Percentiles rank a stretch among this genome's conserved stretches.
Conservation (phyloP, 2,329 filamentous ascomycete genomes). For the Sporothrix phasma region DNA sequence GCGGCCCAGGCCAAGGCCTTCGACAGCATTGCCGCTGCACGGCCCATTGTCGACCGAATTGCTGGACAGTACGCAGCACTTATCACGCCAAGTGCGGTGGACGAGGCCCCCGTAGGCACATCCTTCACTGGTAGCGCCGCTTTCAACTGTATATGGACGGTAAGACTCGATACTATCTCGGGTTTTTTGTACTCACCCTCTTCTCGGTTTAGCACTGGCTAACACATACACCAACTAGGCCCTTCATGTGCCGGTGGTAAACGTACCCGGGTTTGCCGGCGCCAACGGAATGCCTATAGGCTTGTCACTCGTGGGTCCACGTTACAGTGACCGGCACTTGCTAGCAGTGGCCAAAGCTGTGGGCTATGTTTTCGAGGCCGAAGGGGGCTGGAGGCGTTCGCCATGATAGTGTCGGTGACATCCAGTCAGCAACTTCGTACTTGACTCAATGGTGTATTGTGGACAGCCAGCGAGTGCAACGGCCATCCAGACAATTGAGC, state of each 20-base stretch:
- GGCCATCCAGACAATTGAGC: no score
- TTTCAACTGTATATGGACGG: slow-evolving; percentile 44
- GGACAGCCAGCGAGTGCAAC: no score
- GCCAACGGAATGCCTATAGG: slow-evolving; percentile 50
- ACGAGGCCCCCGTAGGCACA: slow-evolving; percentile 48
- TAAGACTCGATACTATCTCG: slow-evolving; percentile 20
- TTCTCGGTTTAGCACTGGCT: neutral
- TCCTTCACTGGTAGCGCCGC: slow-evolving; percentile 44
- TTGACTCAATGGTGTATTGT: no score
- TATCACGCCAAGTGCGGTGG: slow-evolving; percentile 47
- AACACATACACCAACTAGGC: slow-evolving; percentile 22
- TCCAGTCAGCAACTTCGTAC: no score
- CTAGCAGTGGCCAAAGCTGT: slow-evolving; percentile 1
- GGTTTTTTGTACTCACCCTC: neutral
- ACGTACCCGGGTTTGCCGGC: slow-evolving; percentile 53
- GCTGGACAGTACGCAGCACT: slow-evolving; percentile 43
- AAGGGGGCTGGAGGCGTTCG: slow-evolving; percentile 1
- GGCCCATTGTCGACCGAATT: slow-evolving; percentile 46
- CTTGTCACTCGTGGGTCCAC: neutral
- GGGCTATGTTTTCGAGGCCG: neutral
- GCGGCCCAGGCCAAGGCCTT: slow-evolving; percentile 43
- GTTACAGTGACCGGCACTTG: neutral
- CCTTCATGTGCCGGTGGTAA: slow-evolving; percentile 53
- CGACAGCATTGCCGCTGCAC: slow-evolving; percentile 42
- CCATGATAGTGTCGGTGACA: no score